These are phyloP conservation scores for Aspergillus funiculosus DNA, from an alignment of 495 filamentous ascomycete genomes.

Conservation along the genomic window DNA sequence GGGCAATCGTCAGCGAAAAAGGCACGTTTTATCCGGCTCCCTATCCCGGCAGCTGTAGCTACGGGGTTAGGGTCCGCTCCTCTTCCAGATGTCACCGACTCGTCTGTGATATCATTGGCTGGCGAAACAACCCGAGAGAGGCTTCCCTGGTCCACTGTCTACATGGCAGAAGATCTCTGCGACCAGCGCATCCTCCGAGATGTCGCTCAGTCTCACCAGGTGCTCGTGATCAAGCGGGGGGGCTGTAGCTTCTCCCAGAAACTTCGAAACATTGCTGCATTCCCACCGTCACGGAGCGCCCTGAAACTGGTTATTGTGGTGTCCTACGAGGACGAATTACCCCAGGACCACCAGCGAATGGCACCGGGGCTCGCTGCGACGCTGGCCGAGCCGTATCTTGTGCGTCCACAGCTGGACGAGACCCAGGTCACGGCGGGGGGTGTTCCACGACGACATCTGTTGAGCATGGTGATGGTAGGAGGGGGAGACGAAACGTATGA, in stretches of 20 bases:
- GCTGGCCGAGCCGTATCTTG: slow-evolving; percentile 39
- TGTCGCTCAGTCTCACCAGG: slow-evolving; percentile 60
- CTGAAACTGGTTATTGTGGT: slow-evolving; percentile 82
- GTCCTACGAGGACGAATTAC: slow-evolving; percentile 49
- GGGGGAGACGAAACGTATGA: slow-evolving; percentile 66
- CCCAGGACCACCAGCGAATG: not conserved
- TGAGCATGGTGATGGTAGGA: slow-evolving; percentile 80
- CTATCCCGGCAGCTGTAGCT: slow-evolving; percentile 63
- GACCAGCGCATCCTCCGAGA: slow-evolving; percentile 52
- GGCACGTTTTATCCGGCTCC: slow-evolving; percentile 33
- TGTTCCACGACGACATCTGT: slow-evolving; percentile 62
- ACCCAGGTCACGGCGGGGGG: slow-evolving; percentile 66
- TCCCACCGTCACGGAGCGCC: slow-evolving; percentile 49
- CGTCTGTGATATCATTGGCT: slow-evolving; percentile 37
- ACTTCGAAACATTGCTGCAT: slow-evolving; percentile 74
- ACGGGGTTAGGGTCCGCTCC: slow-evolving; percentile 72
- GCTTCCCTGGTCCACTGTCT: slow-evolving; percentile 64
- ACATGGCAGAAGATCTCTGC: slow-evolving; percentile 67
- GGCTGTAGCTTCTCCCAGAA: slow-evolving; percentile 82
- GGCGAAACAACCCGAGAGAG: slow-evolving; percentile 36
- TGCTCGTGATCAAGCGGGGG: slow-evolving; percentile 79
- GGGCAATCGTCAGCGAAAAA: slow-evolving; percentile 19
- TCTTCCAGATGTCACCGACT: slow-evolving; percentile 60
- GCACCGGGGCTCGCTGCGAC: slow-evolving; percentile 34
- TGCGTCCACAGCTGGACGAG: slow-evolving; percentile 73